phyloP scores from a whole-genome alignment of 2,329 filamentous ascomycete genomes.

The Aulographum hederae region DNA sequence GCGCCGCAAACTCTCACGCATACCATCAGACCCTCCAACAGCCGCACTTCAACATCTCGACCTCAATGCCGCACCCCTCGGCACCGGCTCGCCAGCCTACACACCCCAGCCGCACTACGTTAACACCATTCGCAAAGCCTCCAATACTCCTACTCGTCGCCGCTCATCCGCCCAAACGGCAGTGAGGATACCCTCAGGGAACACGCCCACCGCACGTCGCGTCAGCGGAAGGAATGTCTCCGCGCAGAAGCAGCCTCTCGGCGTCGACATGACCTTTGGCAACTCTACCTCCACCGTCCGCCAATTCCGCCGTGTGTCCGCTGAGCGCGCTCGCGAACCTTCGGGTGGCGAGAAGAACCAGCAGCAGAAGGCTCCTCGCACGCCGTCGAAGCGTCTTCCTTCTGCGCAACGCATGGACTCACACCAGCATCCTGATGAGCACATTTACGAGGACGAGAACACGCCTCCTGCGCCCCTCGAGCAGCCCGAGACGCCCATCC shows the following conservation, averaged over 20 bases:
- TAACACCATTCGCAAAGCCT: constrained; percentile 11
- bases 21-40: constrained; percentile 17
- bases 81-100: constrained; percentile 18
- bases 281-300: constrained; percentile 85
- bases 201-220: constrained; percentile 24
- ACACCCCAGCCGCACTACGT: constrained; percentile 13
- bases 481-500: constrained; percentile 31
- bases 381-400: neutral
- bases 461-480: constrained; percentile 27
- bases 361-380: neutral
- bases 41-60: constrained; percentile 23
- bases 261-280: constrained; percentile 81
- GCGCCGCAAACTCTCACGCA: constrained; percentile 27
- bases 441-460: constrained; percentile 45
- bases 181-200: constrained; percentile 15
- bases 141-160: constrained; percentile 14
- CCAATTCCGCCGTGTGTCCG: constrained; percentile 77
- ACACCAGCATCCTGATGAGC: neutral
- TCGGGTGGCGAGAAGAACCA: neutral
- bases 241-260: constrained; percentile 52
- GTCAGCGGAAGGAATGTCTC: constrained; percentile 16
- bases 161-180: constrained; percentile 9
- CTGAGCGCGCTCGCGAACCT: constrained; percentile 15
- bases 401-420: neutral
- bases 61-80: constrained; percentile 23